A percentile compares a stretch with the other conserved stretches of the same genome.
Conservation (phyloP, 768 basidiomycete genomes). For the Phylloporus arenicola region DNA sequence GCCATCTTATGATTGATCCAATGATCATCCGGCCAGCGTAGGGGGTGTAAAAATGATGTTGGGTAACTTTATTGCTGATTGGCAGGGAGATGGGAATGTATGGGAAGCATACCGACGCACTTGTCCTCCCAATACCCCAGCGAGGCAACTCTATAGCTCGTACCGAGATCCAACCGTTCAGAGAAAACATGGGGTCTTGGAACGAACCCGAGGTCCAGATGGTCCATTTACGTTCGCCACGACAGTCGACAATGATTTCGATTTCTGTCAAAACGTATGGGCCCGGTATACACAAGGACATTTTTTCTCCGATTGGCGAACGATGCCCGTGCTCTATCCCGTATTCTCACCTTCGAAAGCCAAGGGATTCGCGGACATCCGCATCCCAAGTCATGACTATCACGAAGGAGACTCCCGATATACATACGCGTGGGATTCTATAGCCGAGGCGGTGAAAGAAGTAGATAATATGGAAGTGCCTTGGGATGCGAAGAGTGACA, state of each 20-base stretch:
- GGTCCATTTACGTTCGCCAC: slow-evolving; percentile 62
- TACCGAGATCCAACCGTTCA: slow-evolving; percentile 46
- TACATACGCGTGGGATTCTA: slow-evolving; percentile 87
- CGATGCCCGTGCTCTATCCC: slow-evolving; percentile 82
- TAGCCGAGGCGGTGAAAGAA: too few species aligned
- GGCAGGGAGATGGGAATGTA: slow-evolving; percentile 76
- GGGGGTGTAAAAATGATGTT: too few species aligned
- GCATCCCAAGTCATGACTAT: slow-evolving; percentile 96
- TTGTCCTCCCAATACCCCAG: slow-evolving; percentile 71
- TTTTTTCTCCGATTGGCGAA: slow-evolving; percentile 96
- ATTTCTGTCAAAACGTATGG: slow-evolving; percentile 80
- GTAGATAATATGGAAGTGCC: too few species aligned
- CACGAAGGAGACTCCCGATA: slow-evolving; percentile 75
- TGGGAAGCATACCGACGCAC: slow-evolving; percentile 97
- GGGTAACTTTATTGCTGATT: slow-evolving; percentile 71
- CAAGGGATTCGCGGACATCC: slow-evolving; percentile 80
- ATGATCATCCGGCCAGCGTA: too few species aligned
- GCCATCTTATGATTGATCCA: too few species aligned
- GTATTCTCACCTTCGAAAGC: slow-evolving; percentile 91
- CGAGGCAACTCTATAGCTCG: slow-evolving; percentile 79
- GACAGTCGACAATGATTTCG: slow-evolving; percentile 54
- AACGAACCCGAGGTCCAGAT: slow-evolving; percentile 29
- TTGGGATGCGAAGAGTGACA: too few species aligned
- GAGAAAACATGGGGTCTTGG: slow-evolving; percentile 23
- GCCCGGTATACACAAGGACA: slow-evolving; percentile 89